Evolutionary conservation across 2,329 filamentous ascomycete species (phyloP).

Genomic region (Sporothrix humicola): DNA sequence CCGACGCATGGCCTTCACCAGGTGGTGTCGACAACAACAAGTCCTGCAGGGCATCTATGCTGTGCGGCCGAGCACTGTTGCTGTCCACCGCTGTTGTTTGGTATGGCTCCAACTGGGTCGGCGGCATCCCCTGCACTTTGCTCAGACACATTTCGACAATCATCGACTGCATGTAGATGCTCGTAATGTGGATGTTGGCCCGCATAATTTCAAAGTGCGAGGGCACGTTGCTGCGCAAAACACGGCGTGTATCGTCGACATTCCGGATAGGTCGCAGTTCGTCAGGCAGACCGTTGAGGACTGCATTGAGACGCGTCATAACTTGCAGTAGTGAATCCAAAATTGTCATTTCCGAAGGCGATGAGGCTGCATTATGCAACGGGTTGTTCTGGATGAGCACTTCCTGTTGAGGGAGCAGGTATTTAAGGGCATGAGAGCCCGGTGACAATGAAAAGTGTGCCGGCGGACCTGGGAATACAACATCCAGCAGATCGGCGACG

Average conservation of each 20-base stretch:
- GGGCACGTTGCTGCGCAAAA: conserved; percentile 4
- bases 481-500: conserved; percentile 34
- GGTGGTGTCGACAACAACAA: background rate
- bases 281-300: conserved; percentile 27
- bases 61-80: background rate
- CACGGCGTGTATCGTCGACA: background rate
- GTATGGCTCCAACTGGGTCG: background rate
- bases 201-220: conserved; percentile 40
- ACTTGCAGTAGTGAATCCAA: conserved; percentile 29
- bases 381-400: conserved; percentile 6
- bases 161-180: conserved; percentile 40
- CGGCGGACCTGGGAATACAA: conserved; percentile 34
- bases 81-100: background rate
- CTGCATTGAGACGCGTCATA: conserved; percentile 23
- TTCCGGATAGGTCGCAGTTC: conserved; percentile 27
- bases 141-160: conserved; percentile 39
- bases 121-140: background rate
- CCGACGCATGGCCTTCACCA: background rate
- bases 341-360: conserved; percentile 13
- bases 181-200: conserved; percentile 41
- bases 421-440: conserved; percentile 20
- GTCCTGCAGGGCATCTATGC: background rate
- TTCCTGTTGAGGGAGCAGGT: background rate
- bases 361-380: background rate
- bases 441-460: conserved; percentile 27